These are phyloP conservation scores for Macrolepiota dolichaula DNA, from an alignment of 768 basidiomycete species.

Conservation along the genomic window DNA sequence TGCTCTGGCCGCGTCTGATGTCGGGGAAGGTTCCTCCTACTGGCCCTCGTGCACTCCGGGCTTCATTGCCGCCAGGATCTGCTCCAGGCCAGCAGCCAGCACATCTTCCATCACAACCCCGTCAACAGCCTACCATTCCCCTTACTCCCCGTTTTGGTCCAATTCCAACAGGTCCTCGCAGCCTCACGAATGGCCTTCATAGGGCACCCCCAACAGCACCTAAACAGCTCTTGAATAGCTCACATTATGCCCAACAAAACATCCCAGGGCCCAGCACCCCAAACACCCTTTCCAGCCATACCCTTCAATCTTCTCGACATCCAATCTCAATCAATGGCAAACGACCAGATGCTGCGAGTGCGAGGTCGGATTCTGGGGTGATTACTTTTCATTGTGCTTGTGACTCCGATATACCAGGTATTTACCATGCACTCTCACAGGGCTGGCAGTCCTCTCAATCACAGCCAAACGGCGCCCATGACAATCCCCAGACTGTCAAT, in stretches of 20 bases:
- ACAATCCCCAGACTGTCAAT: conserved; percentile 18
- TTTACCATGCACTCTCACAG: conserved; percentile 17
- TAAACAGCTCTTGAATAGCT: conserved; percentile 44
- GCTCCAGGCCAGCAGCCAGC: conserved; percentile 16
- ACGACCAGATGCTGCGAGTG: conserved; percentile 22
- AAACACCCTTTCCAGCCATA: conserved; percentile 22
- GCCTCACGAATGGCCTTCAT: conserved; percentile 41
- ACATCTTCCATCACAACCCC: conserved; percentile 20
- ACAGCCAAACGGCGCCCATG: conserved; percentile 25
- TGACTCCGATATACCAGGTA: conserved; percentile 18
- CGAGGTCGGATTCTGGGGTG: conserved; percentile 20
- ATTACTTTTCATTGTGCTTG: conserved; percentile 17
- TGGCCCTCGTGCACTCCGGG: conserved; percentile 67
- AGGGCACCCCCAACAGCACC: conserved; percentile 28
- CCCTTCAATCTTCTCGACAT: conserved; percentile 23
- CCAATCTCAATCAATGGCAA: conserved; percentile 37
- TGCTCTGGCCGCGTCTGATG: conserved; percentile 36
- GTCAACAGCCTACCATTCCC: conserved; percentile 19
- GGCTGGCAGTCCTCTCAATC: conserved; percentile 26
- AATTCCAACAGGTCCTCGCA: conserved; percentile 63
- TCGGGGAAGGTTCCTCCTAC: conserved; percentile 77
- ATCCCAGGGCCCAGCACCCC: conserved; percentile 17
- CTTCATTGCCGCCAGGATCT: conserved; percentile 36
- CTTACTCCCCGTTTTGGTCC: conserved; percentile 23
- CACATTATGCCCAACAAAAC: conserved; percentile 13